Conservation (phyloP, 768 basidiomycete species). For the Agrocybe chaxingu region DNA sequence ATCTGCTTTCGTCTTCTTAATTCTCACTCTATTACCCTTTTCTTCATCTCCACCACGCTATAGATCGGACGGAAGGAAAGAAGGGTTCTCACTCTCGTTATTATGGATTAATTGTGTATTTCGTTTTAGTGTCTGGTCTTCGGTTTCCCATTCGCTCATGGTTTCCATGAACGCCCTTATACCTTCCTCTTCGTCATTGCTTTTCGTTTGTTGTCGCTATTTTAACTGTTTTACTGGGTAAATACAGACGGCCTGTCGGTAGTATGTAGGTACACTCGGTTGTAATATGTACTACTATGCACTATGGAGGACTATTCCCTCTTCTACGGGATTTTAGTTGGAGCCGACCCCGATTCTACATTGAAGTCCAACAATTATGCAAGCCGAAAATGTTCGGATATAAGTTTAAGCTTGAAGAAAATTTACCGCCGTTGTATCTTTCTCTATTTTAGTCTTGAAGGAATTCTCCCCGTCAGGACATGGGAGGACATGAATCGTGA, state of each 20-base stretch:
- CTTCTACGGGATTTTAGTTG: no score
- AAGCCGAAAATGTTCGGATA: no score
- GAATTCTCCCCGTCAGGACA: no score
- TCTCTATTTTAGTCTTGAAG: no score
- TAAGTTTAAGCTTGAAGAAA: no score
- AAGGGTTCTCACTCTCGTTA: slow-evolving; percentile 6
- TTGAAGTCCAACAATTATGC: no score
- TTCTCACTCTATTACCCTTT: slow-evolving; percentile 1
- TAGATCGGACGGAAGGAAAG: slow-evolving; percentile 5
- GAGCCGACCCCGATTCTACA: no score
- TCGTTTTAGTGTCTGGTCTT: not conserved
- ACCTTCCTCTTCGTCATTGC: slow-evolving; percentile 1
- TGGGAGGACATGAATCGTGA: no score
- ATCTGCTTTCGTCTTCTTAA: slow-evolving; percentile 1
- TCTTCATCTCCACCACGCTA: slow-evolving; percentile 4
- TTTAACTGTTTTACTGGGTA: slow-evolving; percentile 13
- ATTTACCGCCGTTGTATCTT: no score
- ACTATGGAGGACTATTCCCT: no score
- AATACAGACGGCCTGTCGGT: not conserved
- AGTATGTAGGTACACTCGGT: no score
- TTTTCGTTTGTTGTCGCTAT: slow-evolving; percentile 2
- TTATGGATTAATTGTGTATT: not conserved
- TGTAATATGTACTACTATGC: no score
- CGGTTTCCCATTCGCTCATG: slow-evolving; percentile 2
- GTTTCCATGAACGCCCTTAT: slow-evolving; percentile 1